phyloP scores from a whole-genome alignment of 805 yeast genomes.

The Blastobotrys terrestris region DNA sequence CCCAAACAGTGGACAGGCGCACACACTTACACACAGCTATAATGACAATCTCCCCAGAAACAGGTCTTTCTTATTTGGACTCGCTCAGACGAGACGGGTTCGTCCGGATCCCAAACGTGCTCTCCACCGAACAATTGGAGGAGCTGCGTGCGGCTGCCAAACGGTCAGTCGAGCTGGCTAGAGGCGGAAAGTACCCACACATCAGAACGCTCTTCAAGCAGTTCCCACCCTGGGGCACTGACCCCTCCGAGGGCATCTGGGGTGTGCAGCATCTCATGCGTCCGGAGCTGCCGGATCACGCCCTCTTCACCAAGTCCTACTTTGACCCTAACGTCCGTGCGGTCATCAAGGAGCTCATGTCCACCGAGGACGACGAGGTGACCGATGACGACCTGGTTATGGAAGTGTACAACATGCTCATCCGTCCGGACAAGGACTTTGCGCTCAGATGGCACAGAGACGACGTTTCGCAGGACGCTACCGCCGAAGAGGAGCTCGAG shows the following conservation, averaged over 20 bases:
- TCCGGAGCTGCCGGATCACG: constrained; percentile 37
- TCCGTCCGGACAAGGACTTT: constrained; percentile 47
- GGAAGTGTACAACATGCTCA: constrained; percentile 49
- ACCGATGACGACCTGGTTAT: constrained; percentile 33
- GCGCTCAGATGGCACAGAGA: constrained; percentile 52
- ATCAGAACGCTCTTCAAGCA: constrained; percentile 48
- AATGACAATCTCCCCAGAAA: constrained; percentile 3
- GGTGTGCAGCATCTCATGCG: constrained; percentile 44
- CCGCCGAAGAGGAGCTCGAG: constrained; percentile 40
- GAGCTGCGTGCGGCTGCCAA: constrained; percentile 30
- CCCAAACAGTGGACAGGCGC: not conserved
- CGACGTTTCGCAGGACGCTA: constrained; percentile 41
- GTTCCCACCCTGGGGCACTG: constrained; percentile 50
- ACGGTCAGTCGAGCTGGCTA: constrained; percentile 35
- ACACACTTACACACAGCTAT: not conserved
- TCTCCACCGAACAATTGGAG: constrained; percentile 34
- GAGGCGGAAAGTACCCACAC: constrained; percentile 45
- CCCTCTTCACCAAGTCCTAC: constrained; percentile 2
- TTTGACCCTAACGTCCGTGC: constrained; percentile 1
- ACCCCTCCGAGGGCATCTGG: constrained; percentile 48
- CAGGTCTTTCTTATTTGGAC: constrained; percentile 4
- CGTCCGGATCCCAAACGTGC: constrained; percentile 37
- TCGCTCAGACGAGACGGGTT: constrained; percentile 23
- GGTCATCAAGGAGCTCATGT: constrained; percentile 27
- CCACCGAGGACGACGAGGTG: constrained; percentile 26